Evolutionary conservation across 768 basidiomycete species (phyloP), one percentile per base, ranked within the genome.

Genomic region (Daedaleopsis sinensis): DNA sequence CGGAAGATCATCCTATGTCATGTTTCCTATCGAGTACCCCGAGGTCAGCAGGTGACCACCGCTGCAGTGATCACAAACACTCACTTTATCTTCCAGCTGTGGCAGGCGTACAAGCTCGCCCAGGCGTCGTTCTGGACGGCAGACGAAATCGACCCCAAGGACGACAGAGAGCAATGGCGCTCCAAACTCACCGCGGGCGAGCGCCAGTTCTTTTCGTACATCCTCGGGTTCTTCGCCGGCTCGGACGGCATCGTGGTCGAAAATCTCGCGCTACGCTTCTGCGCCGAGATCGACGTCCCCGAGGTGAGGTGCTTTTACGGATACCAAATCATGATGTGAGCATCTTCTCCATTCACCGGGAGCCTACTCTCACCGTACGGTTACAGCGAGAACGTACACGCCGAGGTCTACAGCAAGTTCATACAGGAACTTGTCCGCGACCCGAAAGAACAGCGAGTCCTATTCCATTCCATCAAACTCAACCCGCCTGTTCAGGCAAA

Each of bases 281-380:
- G 75, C 39, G 66, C 71, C 59, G 82, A 82, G 65, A 81, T 82
- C 9, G 81, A 82, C 68, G 71, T 73, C 39, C 79, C 82, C 53
- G 82, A 83, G 69, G 82, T 80, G 46, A 73, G 81, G 32, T 82
- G 80, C 71, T 83, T 83, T 73, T 83, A 83, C 71, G 81, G 80
- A 43, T 83, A 82, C 76, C 82, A 83, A 68, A 81, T 82, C 70
- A 82, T 82, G 81, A 82, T 82, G 80, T 56, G 13, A 47, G 44
- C 27, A 32, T 13, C 27, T 1, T 49, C 15, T 13, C 6, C 23
- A 49, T n/a, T n/a, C n/a, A n/a, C 19, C n/a, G 46, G 8, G 11
- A 16, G 7, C 15, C 9, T 9, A 21, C 19, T 6, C 21, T 21
- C 3, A 21, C 24, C 24, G 8, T 7, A 8, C 21, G 19, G 15